A percentile compares a stretch with the other conserved stretches of the same genome.
phyloP scores from a whole-genome alignment of 352 stramenopile genomes.

The Peronosclerospora sorghi region DNA sequence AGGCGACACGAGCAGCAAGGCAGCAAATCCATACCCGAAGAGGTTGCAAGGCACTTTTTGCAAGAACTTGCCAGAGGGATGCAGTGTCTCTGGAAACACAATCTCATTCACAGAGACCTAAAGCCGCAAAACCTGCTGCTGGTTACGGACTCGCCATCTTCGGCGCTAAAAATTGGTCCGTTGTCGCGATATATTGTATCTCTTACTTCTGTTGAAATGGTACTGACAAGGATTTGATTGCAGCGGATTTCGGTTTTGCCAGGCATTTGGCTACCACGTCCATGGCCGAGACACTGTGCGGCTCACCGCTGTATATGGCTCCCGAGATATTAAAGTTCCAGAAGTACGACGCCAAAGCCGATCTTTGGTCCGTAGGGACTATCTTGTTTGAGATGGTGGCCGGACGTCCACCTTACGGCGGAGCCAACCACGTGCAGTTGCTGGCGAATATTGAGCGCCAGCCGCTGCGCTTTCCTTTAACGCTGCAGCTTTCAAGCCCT shows the following conservation, averaged over 20 bases:
- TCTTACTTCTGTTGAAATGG: conserved; percentile 2
- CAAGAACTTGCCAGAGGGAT: conserved; percentile 56
- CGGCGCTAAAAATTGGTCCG: conserved; percentile 54
- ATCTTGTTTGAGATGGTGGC: conserved; percentile 95
- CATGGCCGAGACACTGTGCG: conserved; percentile 93
- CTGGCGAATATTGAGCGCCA: conserved; percentile 90
- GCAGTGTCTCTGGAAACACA: conserved; percentile 59
- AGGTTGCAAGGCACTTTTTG: conserved; percentile 50
- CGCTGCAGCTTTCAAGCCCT: conserved; percentile 65
- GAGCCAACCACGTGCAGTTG: conserved; percentile 91
- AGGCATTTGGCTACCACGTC: conserved; percentile 85
- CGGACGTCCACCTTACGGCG: conserved; percentile 88
- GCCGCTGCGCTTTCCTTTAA: conserved; percentile 76
- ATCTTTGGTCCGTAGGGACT: conserved; percentile 93
- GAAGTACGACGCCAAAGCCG: conserved; percentile 94
- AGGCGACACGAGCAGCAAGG: conserved; percentile 32
- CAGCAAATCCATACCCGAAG: conserved; percentile 17
- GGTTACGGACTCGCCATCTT: conserved; percentile 37
- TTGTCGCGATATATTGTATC: conserved; percentile 2
- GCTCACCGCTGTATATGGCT: conserved; percentile 95
- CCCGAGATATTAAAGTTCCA: conserved; percentile 92
- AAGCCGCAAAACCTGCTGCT: conserved; percentile 97
- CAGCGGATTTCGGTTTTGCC: conserved; percentile 95
- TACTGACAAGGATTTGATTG: neutral
- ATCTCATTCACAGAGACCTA: conserved; percentile 83